Evolutionary conservation across 176 grass and related monocot species (phyloP), one percentile per base, ranked within the genome.

Genomic region (Rhynchospora breviuscula): DNA sequence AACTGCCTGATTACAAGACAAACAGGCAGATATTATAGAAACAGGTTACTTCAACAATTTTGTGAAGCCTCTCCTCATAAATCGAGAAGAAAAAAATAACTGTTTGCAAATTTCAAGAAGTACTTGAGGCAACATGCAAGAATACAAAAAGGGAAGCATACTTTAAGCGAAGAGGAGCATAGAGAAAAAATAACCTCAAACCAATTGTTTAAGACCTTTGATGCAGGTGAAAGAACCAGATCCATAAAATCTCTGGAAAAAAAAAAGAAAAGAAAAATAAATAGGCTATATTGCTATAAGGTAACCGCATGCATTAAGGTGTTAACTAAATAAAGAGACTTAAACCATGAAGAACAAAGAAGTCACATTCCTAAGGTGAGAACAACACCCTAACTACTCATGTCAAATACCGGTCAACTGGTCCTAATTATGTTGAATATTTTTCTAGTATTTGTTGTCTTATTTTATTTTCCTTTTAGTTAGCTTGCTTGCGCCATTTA

Each of bases 131-230:
- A 54, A 76, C 7, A 54, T 76, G 72, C 72, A 76, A 54, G 53
- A 54, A 10, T 46, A 54, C 10, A 47, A 76, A 76, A 54, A 17
- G 49, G 53, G 21, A 54, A 76, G 22, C 10, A 54, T 76, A 53
- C 14, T 14, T 12, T 52, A 52, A 75, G 26, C 47, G n/a, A 75
- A 15, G 49, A 29, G 48, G 53, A 76, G 49, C 7, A 76, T 76
- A 11, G 21, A 35, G 35, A 85, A 31, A 62, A 19, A 52, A 81
- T 23, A 46, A 90, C 96, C 96, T 98, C 93, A 91, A 98, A 98
- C 93, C 91, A 98, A 64, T 89, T 90, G 79, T 98, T 93, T 85
- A 98, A 89, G 74, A 98, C 85, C 87, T 98, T 98, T 0, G 93
- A 98, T 13, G 96, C 89, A 5, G 96, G 93, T 29, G 91, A 91